Percentiles rank a stretch among this genome's conserved stretches.
Evolutionary conservation across 2,329 filamentous ascomycete genomes (phyloP).

Genomic region (Podosphaera fusca): DNA sequence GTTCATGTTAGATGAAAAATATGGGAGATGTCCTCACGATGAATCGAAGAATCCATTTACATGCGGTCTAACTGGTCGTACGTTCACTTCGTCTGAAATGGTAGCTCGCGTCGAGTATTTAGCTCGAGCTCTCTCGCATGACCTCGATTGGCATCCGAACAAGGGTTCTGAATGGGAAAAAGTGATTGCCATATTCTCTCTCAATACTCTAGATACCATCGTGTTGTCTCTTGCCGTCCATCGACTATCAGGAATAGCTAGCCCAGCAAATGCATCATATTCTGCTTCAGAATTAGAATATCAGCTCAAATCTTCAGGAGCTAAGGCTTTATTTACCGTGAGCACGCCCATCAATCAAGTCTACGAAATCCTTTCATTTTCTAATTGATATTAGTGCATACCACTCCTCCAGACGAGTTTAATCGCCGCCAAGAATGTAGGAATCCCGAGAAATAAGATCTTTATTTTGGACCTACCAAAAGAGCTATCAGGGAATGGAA

Average conservation of each 20-base stretch:
- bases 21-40: conserved; percentile 40
- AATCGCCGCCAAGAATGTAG: conserved; percentile 43
- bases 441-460: conserved; percentile 47
- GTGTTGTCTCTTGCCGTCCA: conserved; percentile 53
- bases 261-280: conserved; percentile 71
- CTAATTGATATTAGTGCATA: conserved; percentile 24
- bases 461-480: conserved; percentile 48
- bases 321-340: conserved; percentile 46
- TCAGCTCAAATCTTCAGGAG: conserved; percentile 56
- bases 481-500: conserved; percentile 23
- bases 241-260: conserved; percentile 48
- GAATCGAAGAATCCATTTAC: conserved; percentile 49
- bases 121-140: conserved; percentile 43
- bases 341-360: background rate
- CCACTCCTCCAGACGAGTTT: conserved; percentile 39
- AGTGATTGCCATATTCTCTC: conserved; percentile 51
- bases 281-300: conserved; percentile 61
- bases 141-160: conserved; percentile 48
- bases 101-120: conserved; percentile 42
- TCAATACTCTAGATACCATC: conserved; percentile 63
- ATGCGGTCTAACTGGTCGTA: conserved; percentile 49
- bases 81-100: conserved; percentile 39
- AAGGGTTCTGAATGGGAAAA: conserved; percentile 61
- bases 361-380: background rate
- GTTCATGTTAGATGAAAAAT: conserved; percentile 51